phyloP scores from a whole-genome alignment of 2,329 filamentous ascomycete species.

The Tolypocladium guangdongense region DNA sequence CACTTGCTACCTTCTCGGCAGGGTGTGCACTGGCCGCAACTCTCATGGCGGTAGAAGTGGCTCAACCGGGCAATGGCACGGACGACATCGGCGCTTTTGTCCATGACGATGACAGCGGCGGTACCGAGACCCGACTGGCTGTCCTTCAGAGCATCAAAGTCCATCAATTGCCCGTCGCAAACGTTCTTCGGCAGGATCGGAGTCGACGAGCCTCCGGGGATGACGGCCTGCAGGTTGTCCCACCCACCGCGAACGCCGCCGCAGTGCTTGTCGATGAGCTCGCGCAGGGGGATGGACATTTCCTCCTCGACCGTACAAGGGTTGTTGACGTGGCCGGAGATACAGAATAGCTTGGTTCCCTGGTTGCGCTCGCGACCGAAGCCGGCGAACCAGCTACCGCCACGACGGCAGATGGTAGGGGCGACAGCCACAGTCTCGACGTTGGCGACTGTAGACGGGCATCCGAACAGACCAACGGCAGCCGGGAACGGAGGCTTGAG shows the following conservation, averaged over 20 bases:
- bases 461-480: conserved; percentile 93
- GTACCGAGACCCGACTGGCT: conserved; percentile 95
- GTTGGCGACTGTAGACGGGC: conserved; percentile 94
- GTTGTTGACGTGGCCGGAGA: conserved; percentile 98
- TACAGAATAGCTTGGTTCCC: conserved; percentile 96
- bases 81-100: conserved; percentile 94
- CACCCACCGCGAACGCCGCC: conserved; percentile 92
- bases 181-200: conserved; percentile 83
- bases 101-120: conserved; percentile 97
- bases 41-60: conserved; percentile 98
- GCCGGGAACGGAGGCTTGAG: conserved; percentile 98
- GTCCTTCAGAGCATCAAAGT: conserved; percentile 97
- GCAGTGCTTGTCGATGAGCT: conserved; percentile 97
- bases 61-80: conserved; percentile 85
- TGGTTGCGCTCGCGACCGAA: conserved; percentile 95
- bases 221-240: conserved; percentile 94
- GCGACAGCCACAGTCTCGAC: conserved; percentile 95
- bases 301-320: conserved; percentile 97
- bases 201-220: conserved; percentile 92
- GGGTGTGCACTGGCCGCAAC: conserved; percentile 97
- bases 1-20: conserved; percentile 98
- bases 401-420: conserved; percentile 89
- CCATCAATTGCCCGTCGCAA: conserved; percentile 96
- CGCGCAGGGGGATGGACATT: conserved; percentile 93
- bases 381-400: conserved; percentile 81